These are phyloP conservation scores for Colletotrichum abscissum DNA, from an alignment of 2,329 filamentous ascomycete species.

Conservation along the genomic window DNA sequence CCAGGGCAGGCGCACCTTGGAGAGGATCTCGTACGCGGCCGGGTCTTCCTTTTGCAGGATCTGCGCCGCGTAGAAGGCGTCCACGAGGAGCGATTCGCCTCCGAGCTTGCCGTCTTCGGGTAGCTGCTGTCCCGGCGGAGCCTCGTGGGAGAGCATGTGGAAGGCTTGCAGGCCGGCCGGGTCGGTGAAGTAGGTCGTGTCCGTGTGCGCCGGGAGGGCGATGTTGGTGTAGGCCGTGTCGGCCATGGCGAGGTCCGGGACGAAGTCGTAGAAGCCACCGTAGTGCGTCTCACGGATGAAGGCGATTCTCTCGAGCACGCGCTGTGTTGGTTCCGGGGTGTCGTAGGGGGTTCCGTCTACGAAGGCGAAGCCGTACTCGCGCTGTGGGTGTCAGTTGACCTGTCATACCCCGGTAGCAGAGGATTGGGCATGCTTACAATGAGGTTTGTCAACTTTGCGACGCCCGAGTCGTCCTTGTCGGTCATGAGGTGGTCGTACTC, in stretches of 20 bases:
- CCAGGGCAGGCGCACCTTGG: conserved; percentile 70
- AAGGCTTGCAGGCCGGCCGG: conserved; percentile 93
- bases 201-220: conserved; percentile 86
- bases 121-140: conserved; percentile 53
- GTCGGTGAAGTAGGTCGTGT: conserved; percentile 96
- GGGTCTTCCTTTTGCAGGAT: conserved; percentile 66
- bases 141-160: conserved; percentile 85
- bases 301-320: conserved; percentile 82
- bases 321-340: conserved; percentile 76
- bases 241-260: conserved; percentile 85
- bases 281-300: conserved; percentile 94
- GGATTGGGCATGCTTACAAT: conserved; percentile 61
- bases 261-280: conserved; percentile 84
- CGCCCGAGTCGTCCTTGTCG: conserved; percentile 56
- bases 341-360: conserved; percentile 74
- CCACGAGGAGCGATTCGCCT: conserved; percentile 84
- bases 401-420: too few relatives aligned
- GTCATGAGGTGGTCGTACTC: conserved; percentile 70
- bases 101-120: conserved; percentile 56
- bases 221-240: conserved; percentile 94
- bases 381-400: conserved; percentile 55
- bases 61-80: conserved; percentile 81
- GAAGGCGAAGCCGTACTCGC: conserved; percentile 80
- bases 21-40: conserved; percentile 68
- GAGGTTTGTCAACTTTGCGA: conserved; percentile 71